These are phyloP conservation scores for Globisporangium spiculum DNA, from an alignment of 352 stramenopile genomes.

Conservation along the genomic window DNA sequence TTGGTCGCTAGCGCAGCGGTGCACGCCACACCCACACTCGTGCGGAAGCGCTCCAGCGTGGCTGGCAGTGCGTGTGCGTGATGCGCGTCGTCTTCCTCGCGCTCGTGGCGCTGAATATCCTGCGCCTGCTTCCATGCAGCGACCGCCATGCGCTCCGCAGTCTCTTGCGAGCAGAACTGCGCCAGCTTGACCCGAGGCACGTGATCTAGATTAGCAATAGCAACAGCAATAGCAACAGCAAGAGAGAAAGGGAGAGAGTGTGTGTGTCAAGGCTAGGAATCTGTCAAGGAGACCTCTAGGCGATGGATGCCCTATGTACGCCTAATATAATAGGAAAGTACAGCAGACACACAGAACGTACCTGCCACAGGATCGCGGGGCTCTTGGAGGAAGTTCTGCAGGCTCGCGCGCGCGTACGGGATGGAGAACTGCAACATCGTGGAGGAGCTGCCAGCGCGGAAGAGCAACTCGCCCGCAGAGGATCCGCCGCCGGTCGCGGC, in stretches of 20 bases:
- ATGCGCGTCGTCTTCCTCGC: slow-evolving; percentile 21
- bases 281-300: neutral
- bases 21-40: slow-evolving; percentile 61
- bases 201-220: neutral
- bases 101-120: slow-evolving; percentile 34
- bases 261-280: too few species aligned
- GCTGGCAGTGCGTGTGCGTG: slow-evolving; percentile 22
- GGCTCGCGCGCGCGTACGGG: slow-evolving; percentile 61
- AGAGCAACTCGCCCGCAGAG: slow-evolving; percentile 42
- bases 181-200: slow-evolving; percentile 2
- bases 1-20: slow-evolving; percentile 67
- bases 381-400: slow-evolving; percentile 46
- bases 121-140: slow-evolving; percentile 50
- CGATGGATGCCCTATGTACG: too few species aligned
- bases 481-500: slow-evolving; percentile 56
- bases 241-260: neutral
- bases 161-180: slow-evolving; percentile 60
- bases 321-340: too few species aligned
- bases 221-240: neutral
- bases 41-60: slow-evolving; percentile 33
- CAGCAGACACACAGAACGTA: neutral
- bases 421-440: slow-evolving; percentile 71
- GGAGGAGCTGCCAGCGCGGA: slow-evolving; percentile 57
- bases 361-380: slow-evolving; percentile 10
- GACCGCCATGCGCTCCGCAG: slow-evolving; percentile 57